phyloP scores from a whole-genome alignment of 2,329 filamentous ascomycete genomes.

The Fusarium camptoceras region DNA sequence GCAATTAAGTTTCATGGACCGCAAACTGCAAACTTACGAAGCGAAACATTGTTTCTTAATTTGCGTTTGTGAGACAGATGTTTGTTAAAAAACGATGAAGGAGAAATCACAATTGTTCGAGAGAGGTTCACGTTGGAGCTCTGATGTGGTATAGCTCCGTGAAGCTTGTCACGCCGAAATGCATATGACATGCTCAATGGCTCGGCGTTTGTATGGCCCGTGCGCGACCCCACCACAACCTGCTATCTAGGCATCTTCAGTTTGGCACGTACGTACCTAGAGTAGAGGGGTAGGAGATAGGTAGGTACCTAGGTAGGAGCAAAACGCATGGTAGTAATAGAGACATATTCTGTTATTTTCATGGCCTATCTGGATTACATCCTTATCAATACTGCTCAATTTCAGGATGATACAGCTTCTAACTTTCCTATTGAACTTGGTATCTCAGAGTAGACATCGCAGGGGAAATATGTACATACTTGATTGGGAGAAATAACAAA shows the following conservation, averaged over 20 bases:
- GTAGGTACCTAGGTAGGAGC: not conserved
- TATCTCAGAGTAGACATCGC: not conserved
- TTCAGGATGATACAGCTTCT: not conserved
- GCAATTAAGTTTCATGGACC: conserved; percentile 9
- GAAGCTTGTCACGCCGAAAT: conserved; percentile 43
- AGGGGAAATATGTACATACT: not conserved
- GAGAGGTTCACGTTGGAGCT: conserved; percentile 41
- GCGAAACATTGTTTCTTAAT: conserved; percentile 57
- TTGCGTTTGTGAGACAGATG: not conserved
- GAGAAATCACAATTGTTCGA: not conserved
- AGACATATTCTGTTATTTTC: not conserved
- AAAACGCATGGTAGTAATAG: not conserved
- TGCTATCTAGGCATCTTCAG: conserved; percentile 16
- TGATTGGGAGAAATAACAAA: not conserved
- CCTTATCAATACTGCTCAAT: not conserved
- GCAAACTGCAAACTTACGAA: conserved; percentile 54
- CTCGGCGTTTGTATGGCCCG: conserved; percentile 39
- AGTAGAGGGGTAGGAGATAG: not conserved
- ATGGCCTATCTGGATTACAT: not conserved
- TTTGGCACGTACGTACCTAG: not conserved
- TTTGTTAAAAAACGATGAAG: not conserved
- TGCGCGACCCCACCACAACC: conserved; percentile 33
- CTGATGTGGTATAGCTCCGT: conserved; percentile 47
- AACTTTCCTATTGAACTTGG: not conserved
- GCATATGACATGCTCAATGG: conserved; percentile 40